A percentile compares a stretch with the other conserved stretches of the same genome.
phyloP scores from a whole-genome alignment of 2,329 filamentous ascomycete species.

The Cytospora leucostoma region DNA sequence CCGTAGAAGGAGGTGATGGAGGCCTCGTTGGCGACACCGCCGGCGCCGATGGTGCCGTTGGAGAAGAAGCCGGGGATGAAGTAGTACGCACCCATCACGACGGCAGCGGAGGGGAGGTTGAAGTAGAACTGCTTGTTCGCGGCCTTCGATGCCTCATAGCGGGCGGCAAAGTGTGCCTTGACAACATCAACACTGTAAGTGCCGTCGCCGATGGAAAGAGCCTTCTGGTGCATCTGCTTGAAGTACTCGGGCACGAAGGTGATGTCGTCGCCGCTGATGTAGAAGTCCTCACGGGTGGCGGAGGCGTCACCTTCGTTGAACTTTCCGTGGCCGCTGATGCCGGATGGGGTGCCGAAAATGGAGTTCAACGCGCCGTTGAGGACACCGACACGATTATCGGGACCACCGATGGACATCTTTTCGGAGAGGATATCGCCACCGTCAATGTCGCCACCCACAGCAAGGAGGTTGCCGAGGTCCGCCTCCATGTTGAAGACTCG shows the following conservation, averaged over 20 bases:
- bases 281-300: conserved; percentile 29
- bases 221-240: conserved; percentile 30
- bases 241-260: conserved; percentile 30
- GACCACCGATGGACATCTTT: conserved; percentile 27
- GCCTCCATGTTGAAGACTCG: conserved; percentile 26
- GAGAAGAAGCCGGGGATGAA: conserved; percentile 29
- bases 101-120: conserved; percentile 26
- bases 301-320: conserved; percentile 29
- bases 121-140: conserved; percentile 29
- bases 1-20: conserved; percentile 29
- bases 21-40: conserved; percentile 29
- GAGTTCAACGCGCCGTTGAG: conserved; percentile 23
- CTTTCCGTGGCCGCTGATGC: conserved; percentile 26
- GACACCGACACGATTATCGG: conserved; percentile 26
- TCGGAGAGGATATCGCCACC: conserved; percentile 27
- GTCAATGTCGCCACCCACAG: conserved; percentile 19
- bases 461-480: conserved; percentile 22
- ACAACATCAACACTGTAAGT: conserved; percentile 27
- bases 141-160: conserved; percentile 25
- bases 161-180: conserved; percentile 28
- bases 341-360: conserved; percentile 27
- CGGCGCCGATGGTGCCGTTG: conserved; percentile 27
- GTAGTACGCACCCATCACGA: conserved; percentile 28
- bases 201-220: conserved; percentile 24
- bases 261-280: conserved; percentile 28